Evolutionary conservation across 2,329 filamentous ascomycete species (phyloP), one percentile per base, ranked within the genome.

Genomic region (Setomelanomma holmii): DNA sequence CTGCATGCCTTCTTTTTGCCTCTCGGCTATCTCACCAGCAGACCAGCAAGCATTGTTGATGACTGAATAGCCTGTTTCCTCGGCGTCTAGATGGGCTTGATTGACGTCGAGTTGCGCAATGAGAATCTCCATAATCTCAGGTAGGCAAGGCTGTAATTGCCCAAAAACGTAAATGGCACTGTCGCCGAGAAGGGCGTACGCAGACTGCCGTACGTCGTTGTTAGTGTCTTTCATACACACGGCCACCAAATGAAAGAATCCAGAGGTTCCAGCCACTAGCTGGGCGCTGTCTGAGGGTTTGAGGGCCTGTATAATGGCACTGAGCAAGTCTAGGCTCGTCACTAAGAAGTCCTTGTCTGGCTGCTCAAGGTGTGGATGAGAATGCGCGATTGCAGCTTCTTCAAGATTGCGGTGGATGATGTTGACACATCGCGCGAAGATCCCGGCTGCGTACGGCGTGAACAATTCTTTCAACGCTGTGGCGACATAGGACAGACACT

Each of bases 31-130:
- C 78, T 99, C 95, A 36, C 95, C 95, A 20, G 87, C 88, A 5
- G 93, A 96, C 95, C 95, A 99, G 78, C 93, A 98, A 19, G 95
- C 93, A 71, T 99, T 99, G 82, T 98, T 99, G 53, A 98, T 87
- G 23, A 98, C 93, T 54, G 92, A 91, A 73, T 96, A 97, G 12
- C 87, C 88, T 16, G 86, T 89, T 58, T 96, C 91, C 40, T 91
- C 86, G 55, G 92, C 89, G 63, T 96, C 91, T 55, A 93, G 84
- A 49, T 82, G 82, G 55, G 92, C 89, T 61, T 77, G 68, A 12
- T 63, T 67, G 33, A 96, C 80, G 61, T 98, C 93, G 22, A 99
- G 85, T 72, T 98, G 93, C 65, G 87, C 86, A 58, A 97, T 84
- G n/a, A 97, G 79, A 42, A 93, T 86, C 0, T 91, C 89, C 70